Base-by-base conservation (phyloP, 2,329 filamentous ascomycete genomes). In the Dactylellina leptospora region DNA sequence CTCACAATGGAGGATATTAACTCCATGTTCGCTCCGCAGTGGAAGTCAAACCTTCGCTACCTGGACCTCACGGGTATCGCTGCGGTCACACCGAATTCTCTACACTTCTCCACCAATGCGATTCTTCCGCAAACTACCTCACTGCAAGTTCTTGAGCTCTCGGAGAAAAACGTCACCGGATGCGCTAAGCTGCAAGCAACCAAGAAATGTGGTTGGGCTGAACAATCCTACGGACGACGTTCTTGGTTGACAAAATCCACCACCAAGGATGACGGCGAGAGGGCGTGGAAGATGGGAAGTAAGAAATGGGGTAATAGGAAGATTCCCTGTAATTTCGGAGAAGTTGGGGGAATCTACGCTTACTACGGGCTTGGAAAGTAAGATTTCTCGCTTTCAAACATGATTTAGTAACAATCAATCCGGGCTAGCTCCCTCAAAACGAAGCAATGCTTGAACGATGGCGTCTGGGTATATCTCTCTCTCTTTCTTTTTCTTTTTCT, bases 291-390 rank as follows among this genome's bases (percentile, higher is more conserved):
- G 82, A 90, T 92, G 88, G 91, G 91, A 28, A 90, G 90, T 51
- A 86, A 87, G 76, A 90, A 87, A 81, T 93, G 91, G 91, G 91
- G 91, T 36, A 92, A 92, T 87, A 85, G 90, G 74, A 95, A 87
- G 78, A 80, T 85, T 23, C 84, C 85, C 1, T 82, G 86, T 73
- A 83, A 82, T 11, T 80, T 82, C 33, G 82, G 83, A 6, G 84
- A 86, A 66, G 84, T 86, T 4, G 84, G 84, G 22, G 85, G 85
- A 2, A 82, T 86, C 76, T 86, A 86, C 77, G 84, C 84, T 40
- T 83, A 85, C 77, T 86, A 86, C 76, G 85, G 85, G 82, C 86
- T 85, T 76, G 75, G 73, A 22, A 76, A 75, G 40, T 77, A 73
- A 73, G 18, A 16, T 54, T 16, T 44, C 1, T 40, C 10, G 36